Conservation (phyloP, 345 rosid genomes). For the Camelina sativa region DNA sequence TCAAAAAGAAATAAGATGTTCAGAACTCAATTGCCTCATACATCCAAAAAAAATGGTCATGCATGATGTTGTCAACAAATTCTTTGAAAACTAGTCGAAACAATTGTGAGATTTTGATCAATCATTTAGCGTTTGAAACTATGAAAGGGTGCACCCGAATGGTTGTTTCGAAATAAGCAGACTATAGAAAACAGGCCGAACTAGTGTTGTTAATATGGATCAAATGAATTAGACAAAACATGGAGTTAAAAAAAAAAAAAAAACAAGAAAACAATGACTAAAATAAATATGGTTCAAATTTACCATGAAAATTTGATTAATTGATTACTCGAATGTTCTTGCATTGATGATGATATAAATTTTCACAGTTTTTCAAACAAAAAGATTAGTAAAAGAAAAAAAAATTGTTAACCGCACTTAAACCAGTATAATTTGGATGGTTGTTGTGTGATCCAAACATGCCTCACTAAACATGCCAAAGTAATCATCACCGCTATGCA, state of each 20-base stretch:
- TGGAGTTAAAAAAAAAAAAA: too few species aligned
- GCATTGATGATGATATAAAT: too few species aligned
- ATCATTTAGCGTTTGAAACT: not conserved
- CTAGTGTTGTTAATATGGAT: not conserved
- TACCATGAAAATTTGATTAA: not conserved
- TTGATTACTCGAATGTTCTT: not conserved
- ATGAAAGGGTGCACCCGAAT: not conserved
- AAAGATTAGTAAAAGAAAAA: too few species aligned
- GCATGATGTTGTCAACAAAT: constrained; percentile 8
- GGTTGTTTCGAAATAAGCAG: too few species aligned
- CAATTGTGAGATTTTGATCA: not conserved
- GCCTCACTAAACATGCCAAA: not conserved
- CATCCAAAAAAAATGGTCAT: constrained; percentile 16
- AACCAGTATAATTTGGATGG: not conserved
- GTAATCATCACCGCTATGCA: not conserved
- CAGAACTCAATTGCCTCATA: not conserved
- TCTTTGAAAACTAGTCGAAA: not conserved
- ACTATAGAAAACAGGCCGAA: not conserved
- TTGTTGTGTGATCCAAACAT: not conserved
- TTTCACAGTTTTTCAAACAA: too few species aligned
- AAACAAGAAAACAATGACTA: not conserved
- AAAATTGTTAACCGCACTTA: not conserved
- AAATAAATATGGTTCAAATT: not conserved
- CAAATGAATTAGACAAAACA: not conserved
- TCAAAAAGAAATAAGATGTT: not conserved